These are phyloP conservation scores for Penicillium verrucosum DNA, from an alignment of 2,329 filamentous ascomycete genomes.

Conservation along the genomic window DNA sequence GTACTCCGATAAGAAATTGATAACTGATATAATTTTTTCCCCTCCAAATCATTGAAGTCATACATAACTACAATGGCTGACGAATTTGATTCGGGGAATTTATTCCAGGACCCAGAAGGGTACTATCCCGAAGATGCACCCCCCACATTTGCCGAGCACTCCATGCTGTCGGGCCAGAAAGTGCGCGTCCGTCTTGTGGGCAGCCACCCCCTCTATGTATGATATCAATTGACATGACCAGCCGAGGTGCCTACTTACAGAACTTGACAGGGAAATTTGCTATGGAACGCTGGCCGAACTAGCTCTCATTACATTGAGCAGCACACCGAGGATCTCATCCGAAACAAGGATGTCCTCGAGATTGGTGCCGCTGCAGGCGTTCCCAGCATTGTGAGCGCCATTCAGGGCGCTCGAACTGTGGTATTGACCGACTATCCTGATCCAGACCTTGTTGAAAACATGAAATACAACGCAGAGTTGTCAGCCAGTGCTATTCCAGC, in stretches of 20 bases:
- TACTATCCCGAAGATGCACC: constrained; percentile 76
- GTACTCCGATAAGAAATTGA: constrained; percentile 10
- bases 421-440: constrained; percentile 91
- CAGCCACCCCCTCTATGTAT: constrained; percentile 79
- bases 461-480: constrained; percentile 68
- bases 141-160: constrained; percentile 70
- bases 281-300: constrained; percentile 86
- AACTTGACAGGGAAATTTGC: constrained; percentile 63
- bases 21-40: constrained; percentile 14
- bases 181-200: constrained; percentile 77
- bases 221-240: constrained; percentile 11
- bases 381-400: constrained; percentile 72
- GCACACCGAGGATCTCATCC: constrained; percentile 58
- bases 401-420: constrained; percentile 64
- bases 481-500: constrained; percentile 46
- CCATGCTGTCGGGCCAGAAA: constrained; percentile 61
- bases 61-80: constrained; percentile 25
- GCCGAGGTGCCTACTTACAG: not conserved
- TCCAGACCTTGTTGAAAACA: constrained; percentile 73
- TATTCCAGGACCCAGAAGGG: constrained; percentile 78
- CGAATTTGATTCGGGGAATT: constrained; percentile 42
- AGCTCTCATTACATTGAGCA: constrained; percentile 75
- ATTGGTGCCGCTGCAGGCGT: constrained; percentile 85
- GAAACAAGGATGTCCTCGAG: constrained; percentile 71
- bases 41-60: not conserved